Evolutionary conservation across 257 asterid genomes (phyloP).

Genomic region (Ajuga chamaepitys): DNA sequence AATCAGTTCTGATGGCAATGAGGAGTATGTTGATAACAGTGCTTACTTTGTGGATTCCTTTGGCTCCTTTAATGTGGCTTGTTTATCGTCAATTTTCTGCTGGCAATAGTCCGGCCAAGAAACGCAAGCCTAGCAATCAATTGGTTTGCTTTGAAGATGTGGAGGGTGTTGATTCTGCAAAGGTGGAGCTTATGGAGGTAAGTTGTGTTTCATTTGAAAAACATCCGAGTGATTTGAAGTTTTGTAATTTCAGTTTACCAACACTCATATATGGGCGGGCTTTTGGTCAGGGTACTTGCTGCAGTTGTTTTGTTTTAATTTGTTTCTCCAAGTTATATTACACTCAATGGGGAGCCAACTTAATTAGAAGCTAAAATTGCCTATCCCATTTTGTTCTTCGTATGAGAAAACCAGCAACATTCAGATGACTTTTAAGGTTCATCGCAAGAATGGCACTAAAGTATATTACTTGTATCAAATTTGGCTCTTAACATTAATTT

Average conservation of each 20-base stretch:
- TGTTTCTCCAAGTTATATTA: not conserved
- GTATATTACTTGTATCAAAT: too few relatives aligned
- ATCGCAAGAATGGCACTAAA: too few relatives aligned
- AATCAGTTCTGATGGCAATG: slow-evolving; percentile 53
- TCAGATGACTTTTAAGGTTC: too few relatives aligned
- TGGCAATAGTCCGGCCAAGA: slow-evolving; percentile 79
- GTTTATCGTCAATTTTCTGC: slow-evolving; percentile 81
- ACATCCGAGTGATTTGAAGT: not conserved
- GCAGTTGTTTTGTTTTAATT: not conserved
- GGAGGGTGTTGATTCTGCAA: slow-evolving; percentile 91
- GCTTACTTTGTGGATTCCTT: slow-evolving; percentile 81
- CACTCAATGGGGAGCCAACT: not conserved
- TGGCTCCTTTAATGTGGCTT: slow-evolving; percentile 89
- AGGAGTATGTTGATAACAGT: slow-evolving; percentile 72
- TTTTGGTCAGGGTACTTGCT: not conserved
- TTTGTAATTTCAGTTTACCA: not conserved
- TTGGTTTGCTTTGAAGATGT: slow-evolving; percentile 78
- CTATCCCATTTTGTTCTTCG: not conserved
- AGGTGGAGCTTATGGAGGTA: slow-evolving; percentile 96
- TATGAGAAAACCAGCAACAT: not conserved
- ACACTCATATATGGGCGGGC: not conserved
- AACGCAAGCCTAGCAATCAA: slow-evolving; percentile 53
- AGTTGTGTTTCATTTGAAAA: not conserved
- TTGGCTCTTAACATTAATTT: too few relatives aligned
- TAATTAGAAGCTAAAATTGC: not conserved